A percentile compares a stretch with the other conserved stretches of the same genome.
Evolutionary conservation across 257 asterid genomes (phyloP).

Genomic region (Cruciata laevipes): DNA sequence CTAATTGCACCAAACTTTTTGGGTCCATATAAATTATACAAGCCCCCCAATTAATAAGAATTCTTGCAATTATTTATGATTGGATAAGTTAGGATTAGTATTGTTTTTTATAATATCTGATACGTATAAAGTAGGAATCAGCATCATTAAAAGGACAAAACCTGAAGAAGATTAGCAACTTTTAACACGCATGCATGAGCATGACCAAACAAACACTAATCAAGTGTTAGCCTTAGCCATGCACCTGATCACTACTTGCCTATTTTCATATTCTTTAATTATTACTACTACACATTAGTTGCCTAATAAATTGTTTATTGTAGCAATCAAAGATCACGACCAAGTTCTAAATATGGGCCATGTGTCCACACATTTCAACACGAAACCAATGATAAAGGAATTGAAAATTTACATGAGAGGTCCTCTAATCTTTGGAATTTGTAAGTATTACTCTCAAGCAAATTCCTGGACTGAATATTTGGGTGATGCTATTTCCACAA

Average conservation of each 20-base stretch:
- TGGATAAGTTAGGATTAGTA: background rate
- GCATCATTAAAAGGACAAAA: background rate
- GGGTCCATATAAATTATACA: background rate
- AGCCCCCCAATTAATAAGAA: background rate
- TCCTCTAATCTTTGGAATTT: background rate
- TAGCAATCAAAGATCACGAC: background rate
- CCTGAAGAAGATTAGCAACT: background rate
- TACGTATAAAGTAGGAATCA: background rate
- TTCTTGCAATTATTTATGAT: background rate
- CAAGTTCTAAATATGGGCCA: background rate
- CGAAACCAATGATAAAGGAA: background rate
- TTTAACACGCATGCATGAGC: constrained; percentile 13
- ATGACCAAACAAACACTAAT: constrained; percentile 6
- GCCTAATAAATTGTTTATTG: background rate
- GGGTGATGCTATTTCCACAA: no score
- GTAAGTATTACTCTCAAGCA: no score
- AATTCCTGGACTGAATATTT: no score
- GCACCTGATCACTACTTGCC: no score
- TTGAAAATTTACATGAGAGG: background rate
- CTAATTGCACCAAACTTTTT: background rate
- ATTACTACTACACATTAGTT: background rate
- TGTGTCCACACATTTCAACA: background rate
- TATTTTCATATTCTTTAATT: background rate
- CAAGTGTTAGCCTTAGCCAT: background rate
- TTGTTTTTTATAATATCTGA: background rate